These are phyloP conservation scores for Colletotrichum sp. DNA, from an alignment of 2,329 filamentous ascomycete genomes.

Conservation along the genomic window DNA sequence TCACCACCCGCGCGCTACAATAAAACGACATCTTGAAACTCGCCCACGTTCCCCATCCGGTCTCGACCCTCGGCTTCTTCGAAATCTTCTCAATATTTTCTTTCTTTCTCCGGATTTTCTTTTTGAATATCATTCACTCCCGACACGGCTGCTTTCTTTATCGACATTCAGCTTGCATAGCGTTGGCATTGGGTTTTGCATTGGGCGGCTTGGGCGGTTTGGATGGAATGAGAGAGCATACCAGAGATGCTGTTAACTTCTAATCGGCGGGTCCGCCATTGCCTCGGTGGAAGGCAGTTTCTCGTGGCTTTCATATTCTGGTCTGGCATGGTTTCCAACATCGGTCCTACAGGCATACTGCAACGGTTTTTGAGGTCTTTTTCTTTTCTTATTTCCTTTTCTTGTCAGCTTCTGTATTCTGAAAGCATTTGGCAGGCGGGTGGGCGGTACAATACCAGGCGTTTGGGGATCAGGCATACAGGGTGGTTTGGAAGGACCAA, in stretches of 20 bases:
- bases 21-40: conserved; percentile 1
- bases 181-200: conserved; percentile 15
- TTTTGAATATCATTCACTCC: neutral
- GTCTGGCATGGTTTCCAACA: neutral
- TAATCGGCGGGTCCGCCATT: conserved; percentile 14
- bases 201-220: conserved; percentile 10
- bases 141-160: conserved; percentile 1
- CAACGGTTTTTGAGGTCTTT: neutral
- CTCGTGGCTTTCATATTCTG: neutral
- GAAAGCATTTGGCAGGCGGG: conserved; percentile 8
- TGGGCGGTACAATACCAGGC: conserved; percentile 12
- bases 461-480: conserved; percentile 15
- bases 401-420: conserved; percentile 8
- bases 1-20: neutral
- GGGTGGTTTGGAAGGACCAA: neutral
- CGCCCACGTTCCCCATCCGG: neutral
- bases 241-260: conserved; percentile 13
- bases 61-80: conserved; percentile 4
- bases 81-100: neutral
- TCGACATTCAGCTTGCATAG: conserved; percentile 5
- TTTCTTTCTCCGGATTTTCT: neutral
- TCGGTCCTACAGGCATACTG: conserved; percentile 10
- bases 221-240: conserved; percentile 7
- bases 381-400: neutral
- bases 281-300: neutral